Conservation (phyloP, 768 basidiomycete genomes). For the Phaeotremella skinneri region DNA sequence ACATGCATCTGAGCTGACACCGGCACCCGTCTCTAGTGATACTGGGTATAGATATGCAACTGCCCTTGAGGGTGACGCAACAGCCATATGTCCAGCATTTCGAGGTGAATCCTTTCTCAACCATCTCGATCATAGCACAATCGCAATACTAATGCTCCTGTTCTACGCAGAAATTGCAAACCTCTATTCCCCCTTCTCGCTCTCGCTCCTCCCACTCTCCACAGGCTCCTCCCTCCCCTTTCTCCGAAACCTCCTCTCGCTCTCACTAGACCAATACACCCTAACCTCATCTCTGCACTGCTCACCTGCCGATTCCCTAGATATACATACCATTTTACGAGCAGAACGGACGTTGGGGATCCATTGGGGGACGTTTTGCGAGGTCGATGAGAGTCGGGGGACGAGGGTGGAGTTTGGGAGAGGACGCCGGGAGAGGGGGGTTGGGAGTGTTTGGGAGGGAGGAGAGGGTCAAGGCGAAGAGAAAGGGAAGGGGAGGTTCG, state of each 20-base stretch:
- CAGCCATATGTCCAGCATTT: conserved; percentile 50
- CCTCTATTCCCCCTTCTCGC: conserved; percentile 41
- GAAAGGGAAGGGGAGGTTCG: conserved; percentile 30
- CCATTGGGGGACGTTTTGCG: conserved; percentile 48
- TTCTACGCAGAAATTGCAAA: conserved; percentile 40
- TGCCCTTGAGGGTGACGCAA: conserved; percentile 32
- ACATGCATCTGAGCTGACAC: neutral
- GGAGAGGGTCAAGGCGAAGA: conserved; percentile 6
- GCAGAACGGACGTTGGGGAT: conserved; percentile 34
- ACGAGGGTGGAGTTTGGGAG: conserved; percentile 44
- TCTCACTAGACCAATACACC: conserved; percentile 50
- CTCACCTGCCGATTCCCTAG: conserved; percentile 39
- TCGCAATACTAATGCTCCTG: neutral
- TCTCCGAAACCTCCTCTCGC: conserved; percentile 45
- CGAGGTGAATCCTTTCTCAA: conserved; percentile 24
- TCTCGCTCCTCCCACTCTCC: conserved; percentile 47
- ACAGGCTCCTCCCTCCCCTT: conserved; percentile 51
- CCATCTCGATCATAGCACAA: neutral
- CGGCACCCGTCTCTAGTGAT: conserved; percentile 29
- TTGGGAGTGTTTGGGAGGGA: conserved; percentile 27
- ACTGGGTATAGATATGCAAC: conserved; percentile 51
- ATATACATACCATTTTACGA: conserved; percentile 35
- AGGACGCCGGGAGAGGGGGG: conserved; percentile 21
- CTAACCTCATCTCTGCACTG: conserved; percentile 46
- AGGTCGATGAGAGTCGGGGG: conserved; percentile 38